Evolutionary conservation across 192 early-diverging fungal species (phyloP).

Genomic region (Dissophora globulifera): DNA sequence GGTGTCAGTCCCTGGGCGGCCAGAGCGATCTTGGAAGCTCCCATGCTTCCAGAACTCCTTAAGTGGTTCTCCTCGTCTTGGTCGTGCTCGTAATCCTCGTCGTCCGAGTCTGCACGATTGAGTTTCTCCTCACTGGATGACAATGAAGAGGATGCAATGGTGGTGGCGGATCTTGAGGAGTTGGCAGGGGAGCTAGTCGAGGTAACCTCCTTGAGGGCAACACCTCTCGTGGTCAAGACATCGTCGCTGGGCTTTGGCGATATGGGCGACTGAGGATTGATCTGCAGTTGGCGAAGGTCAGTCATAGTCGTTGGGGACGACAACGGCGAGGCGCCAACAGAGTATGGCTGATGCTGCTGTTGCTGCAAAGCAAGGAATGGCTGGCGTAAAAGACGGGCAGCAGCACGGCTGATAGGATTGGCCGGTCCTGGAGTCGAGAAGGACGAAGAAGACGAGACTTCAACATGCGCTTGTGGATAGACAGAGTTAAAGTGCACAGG

Average conservation of each 20-base stretch:
- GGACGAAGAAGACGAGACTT: background rate
- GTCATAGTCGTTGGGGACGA: constrained; percentile 26
- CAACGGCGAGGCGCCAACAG: constrained; percentile 7
- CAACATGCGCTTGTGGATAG: background rate
- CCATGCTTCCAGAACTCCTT: background rate
- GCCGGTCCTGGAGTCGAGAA: background rate
- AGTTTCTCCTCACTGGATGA: constrained; percentile 9
- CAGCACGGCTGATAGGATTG: constrained; percentile 31
- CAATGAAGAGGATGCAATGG: background rate
- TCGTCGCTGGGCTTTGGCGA: constrained; percentile 7
- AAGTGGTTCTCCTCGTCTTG: background rate
- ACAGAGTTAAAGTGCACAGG: constrained; percentile 10
- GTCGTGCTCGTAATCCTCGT: constrained; percentile 13
- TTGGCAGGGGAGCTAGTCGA: constrained; percentile 4
- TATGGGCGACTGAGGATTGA: constrained; percentile 4
- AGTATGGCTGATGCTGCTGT: constrained; percentile 9
- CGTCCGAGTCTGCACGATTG: constrained; percentile 3
- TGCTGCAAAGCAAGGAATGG: constrained; percentile 12
- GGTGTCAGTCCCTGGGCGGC: constrained; percentile 1
- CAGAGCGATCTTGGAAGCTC: background rate
- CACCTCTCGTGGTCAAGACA: constrained; percentile 4
- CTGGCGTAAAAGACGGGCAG: constrained; percentile 32
- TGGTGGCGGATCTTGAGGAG: background rate
- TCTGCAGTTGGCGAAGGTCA: constrained; percentile 20
- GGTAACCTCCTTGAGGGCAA: constrained; percentile 9